Conservation (phyloP, 2,329 filamentous ascomycete species). For the Aspergillus awamori region DNA sequence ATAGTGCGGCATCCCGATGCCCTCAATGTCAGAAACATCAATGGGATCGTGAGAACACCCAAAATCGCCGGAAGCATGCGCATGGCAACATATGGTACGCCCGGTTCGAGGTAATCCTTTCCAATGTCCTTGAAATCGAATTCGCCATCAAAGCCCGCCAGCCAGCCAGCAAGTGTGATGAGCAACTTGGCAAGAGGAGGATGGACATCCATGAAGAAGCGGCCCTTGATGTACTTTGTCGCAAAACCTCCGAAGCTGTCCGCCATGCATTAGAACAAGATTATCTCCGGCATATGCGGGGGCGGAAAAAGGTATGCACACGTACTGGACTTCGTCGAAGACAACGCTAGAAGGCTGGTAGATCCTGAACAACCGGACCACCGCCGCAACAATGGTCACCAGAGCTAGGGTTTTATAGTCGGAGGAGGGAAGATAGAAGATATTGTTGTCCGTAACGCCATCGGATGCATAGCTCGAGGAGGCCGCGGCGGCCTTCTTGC, state of each 20-base stretch:
- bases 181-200: slow-evolving; percentile 95
- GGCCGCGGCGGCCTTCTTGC: slow-evolving; percentile 35
- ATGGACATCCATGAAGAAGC: slow-evolving; percentile 99
- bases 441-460: slow-evolving; percentile 79
- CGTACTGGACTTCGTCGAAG: slow-evolving; percentile 98
- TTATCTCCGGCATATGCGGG: not conserved
- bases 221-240: slow-evolving; percentile 98
- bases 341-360: slow-evolving; percentile 96
- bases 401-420: slow-evolving; percentile 78
- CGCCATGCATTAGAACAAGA: slow-evolving; percentile 13
- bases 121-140: slow-evolving; percentile 99
- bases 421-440: slow-evolving; percentile 79
- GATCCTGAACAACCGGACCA: slow-evolving; percentile 90
- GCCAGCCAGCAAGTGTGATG: slow-evolving; percentile 90
- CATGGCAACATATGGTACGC: slow-evolving; percentile 97
- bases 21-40: slow-evolving; percentile 94
- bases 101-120: slow-evolving; percentile 94
- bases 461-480: slow-evolving; percentile 50
- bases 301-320: slow-evolving; percentile 29
- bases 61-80: slow-evolving; percentile 87
- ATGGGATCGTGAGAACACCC: slow-evolving; percentile 84
- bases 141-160: slow-evolving; percentile 90
- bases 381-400: slow-evolving; percentile 73
- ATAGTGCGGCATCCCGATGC: slow-evolving; percentile 84
- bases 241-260: slow-evolving; percentile 94